phyloP scores from a whole-genome alignment of 176 grass and related monocot species.

The Aegilops umbellulata region DNA sequence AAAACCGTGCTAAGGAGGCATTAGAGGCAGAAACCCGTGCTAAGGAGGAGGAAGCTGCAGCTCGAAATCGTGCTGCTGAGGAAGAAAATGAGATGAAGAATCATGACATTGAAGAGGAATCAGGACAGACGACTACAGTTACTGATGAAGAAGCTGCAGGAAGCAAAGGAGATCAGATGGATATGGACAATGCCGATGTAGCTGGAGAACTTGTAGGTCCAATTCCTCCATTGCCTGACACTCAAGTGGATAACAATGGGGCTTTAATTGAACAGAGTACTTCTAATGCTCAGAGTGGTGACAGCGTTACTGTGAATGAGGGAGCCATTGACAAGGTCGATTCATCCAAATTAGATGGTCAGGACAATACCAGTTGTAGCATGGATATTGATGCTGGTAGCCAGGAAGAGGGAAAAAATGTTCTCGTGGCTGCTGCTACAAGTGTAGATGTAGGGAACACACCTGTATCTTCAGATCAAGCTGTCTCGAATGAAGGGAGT shows the following conservation, averaged over 20 bases:
- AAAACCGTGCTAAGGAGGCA: neutral
- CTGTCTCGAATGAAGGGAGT: neutral
- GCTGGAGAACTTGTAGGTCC: conserved; percentile 28
- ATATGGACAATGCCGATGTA: conserved; percentile 15
- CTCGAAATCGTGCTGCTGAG: neutral
- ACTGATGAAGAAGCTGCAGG: conserved; percentile 22
- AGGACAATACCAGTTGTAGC: neutral
- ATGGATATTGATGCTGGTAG: neutral
- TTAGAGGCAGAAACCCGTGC: no score
- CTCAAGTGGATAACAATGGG: conserved; percentile 5
- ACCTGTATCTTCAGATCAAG: conserved; percentile 4
- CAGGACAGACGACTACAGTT: neutral
- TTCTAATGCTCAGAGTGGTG: neutral
- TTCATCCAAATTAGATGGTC: neutral
- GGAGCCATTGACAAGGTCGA: neutral
- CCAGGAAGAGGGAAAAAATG: conserved; percentile 4
- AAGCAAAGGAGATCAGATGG: conserved; percentile 29
- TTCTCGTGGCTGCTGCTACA: neutral
- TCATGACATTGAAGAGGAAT: neutral
- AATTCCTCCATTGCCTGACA: conserved; percentile 16
- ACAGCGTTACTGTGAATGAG: neutral
- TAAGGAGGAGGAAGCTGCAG: neutral
- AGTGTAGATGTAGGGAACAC: neutral
- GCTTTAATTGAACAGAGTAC: neutral
- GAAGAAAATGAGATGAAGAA: conserved; percentile 28